Evolutionary conservation across 129 eudicot genomes (phyloP), one percentile per base, ranked within the genome.

Genomic region (Daucus carota): DNA sequence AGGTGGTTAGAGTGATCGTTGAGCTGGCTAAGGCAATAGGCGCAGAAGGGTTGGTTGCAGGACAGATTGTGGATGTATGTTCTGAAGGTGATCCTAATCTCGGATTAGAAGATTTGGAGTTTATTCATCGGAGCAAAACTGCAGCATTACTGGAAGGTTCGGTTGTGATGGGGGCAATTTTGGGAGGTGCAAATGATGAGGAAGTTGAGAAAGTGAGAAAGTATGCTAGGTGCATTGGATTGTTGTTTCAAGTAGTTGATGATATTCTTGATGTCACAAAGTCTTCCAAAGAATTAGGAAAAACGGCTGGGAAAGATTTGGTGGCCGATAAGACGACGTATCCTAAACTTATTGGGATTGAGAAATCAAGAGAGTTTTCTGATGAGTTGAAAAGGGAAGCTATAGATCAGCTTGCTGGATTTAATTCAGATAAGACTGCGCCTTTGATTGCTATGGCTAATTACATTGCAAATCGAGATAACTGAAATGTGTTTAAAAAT

Each of bases 281-380:
- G 65, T 75, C 80, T 16, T 75, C 80, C 31, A 10, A 72, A 14
- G 69, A 81, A 70, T 45, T 76, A 73, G 84, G 84, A n/a, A 81
- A 81, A 70, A 82, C 81, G 38, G 85, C 85, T 10, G 81, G 85
- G 24, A 79, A 78, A 52, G 86, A 83, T 60, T 79, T 79, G 71
- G 77, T 47, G 52, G 79, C 83, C 0, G 80, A 83, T 38, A 79
- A 79, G 32, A 63, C 81, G 9, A 83, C 83, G 0, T 83, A 83
- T 62, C 86, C 86, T 9, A 79, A 79, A 66, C 66, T 80, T 40
- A 68, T 80, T 72, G 83, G 83, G 57, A 67, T 74, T 33, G 75
- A 74, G 4, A 80, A 74, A 11, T 80, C 83, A 20, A 47, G 29
- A 52, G 45, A 74, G 33, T 75, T 75, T 59, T 80, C 84, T 33